These are phyloP conservation scores for Solanum sparsipilum DNA, from an alignment of 257 asterid species.

Conservation along the genomic window DNA sequence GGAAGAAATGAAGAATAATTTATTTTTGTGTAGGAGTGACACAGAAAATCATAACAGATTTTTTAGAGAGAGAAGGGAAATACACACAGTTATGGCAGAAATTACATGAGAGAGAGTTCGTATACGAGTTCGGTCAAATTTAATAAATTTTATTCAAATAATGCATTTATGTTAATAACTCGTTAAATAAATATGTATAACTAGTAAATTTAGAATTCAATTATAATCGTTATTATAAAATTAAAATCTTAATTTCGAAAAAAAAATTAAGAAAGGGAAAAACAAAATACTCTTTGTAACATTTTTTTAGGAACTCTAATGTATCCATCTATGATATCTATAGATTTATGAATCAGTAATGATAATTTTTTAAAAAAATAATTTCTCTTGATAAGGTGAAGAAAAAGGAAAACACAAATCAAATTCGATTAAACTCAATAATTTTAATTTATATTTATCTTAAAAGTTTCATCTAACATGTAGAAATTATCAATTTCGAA, in stretches of 20 bases:
- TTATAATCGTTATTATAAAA: background rate
- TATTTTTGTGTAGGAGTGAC: background rate
- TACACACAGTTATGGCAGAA: background rate
- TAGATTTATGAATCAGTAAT: background rate
- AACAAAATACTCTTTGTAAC: background rate
- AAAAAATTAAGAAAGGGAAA: no score
- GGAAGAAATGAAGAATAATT: background rate
- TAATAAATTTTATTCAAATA: no score
- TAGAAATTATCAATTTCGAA: background rate
- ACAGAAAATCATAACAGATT: background rate
- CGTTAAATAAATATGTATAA: background rate
- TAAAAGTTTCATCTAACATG: background rate
- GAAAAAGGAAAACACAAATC: background rate
- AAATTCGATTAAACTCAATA: background rate
- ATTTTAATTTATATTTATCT: background rate
- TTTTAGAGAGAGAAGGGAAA: background rate
- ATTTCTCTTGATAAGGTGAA: conserved; percentile 23
- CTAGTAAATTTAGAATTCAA: background rate
- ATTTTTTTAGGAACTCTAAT: background rate
- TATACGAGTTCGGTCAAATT: no score
- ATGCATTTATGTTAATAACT: background rate
- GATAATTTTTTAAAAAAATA: no score
- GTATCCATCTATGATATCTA: background rate
- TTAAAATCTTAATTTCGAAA: no score
- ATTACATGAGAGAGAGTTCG: background rate